phyloP scores from a whole-genome alignment of 192 early-diverging fungal genomes.

The Dissophora globulifera region DNA sequence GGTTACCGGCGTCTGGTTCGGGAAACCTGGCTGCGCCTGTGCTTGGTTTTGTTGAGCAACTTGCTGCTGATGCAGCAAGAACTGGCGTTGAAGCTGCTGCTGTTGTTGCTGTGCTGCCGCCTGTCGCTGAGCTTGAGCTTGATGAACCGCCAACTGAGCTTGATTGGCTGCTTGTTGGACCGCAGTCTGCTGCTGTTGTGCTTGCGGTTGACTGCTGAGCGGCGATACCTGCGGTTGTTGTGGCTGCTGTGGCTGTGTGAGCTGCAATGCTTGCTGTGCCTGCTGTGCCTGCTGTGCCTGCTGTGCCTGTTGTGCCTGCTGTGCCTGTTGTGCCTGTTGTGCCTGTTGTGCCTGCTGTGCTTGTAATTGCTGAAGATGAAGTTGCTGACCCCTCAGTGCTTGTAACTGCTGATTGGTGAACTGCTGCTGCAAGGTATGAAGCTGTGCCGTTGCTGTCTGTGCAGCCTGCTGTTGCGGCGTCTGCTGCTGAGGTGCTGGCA shows the following conservation, averaged over 20 bases:
- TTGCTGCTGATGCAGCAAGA: conserved; percentile 12
- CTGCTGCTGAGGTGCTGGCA: conserved; percentile 4
- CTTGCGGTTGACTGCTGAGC: neutral
- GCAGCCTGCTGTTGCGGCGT: conserved; percentile 12
- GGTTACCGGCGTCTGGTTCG: neutral
- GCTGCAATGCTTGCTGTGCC: conserved; percentile 1
- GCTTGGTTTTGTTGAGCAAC: conserved; percentile 5
- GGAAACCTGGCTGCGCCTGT: conserved; percentile 1
- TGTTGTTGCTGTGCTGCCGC: conserved; percentile 10
- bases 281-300: neutral
- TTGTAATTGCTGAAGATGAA: neutral
- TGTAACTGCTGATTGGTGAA: neutral
- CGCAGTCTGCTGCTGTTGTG: conserved; percentile 5
- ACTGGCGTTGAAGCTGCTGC: conserved; percentile 14
- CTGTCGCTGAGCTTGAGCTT: conserved; percentile 5
- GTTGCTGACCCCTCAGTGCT: neutral
- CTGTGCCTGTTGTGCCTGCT: conserved; percentile 8
- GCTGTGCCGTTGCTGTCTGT: neutral
- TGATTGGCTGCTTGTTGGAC: conserved; percentile 1
- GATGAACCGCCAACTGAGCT: conserved; percentile 9
- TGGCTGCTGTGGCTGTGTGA: conserved; percentile 1
- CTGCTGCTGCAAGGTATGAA: neutral
- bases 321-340: conserved; percentile 7
- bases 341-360: neutral
- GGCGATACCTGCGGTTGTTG: neutral